Percentiles rank a stretch among this genome's conserved stretches.
phyloP scores from a whole-genome alignment of 2,329 filamentous ascomycete species.

The Chrysoporthe deuterocubensis region DNA sequence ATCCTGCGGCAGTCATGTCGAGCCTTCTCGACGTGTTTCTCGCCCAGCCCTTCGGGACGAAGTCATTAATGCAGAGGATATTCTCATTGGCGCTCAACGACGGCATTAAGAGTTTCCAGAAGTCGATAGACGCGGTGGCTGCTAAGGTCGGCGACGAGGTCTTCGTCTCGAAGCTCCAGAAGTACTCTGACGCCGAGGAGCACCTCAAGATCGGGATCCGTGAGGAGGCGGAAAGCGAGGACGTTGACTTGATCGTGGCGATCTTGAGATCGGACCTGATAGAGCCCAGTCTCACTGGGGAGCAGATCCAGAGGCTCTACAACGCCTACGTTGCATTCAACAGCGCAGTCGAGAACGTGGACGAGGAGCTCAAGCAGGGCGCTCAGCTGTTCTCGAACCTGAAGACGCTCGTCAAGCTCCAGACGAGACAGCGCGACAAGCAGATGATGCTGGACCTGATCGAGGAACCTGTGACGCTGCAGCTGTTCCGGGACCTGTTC shows the following conservation, averaged over 20 bases:
- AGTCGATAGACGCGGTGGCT: conserved; percentile 78
- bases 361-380: conserved; percentile 85
- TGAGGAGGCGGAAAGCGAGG: conserved; percentile 71
- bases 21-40: conserved; percentile 92
- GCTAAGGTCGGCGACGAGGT: conserved; percentile 80
- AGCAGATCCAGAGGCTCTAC: conserved; percentile 83
- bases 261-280: conserved; percentile 81
- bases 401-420: conserved; percentile 92
- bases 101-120: conserved; percentile 84
- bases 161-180: conserved; percentile 79
- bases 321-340: conserved; percentile 98
- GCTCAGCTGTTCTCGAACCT: conserved; percentile 92
- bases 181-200: conserved; percentile 77
- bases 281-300: conserved; percentile 68
- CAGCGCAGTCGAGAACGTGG: conserved; percentile 86
- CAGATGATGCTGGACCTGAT: conserved; percentile 95
- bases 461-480: conserved; percentile 95
- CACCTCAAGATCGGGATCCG: conserved; percentile 74
- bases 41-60: conserved; percentile 88
- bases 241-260: conserved; percentile 83
- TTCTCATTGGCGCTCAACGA: conserved; percentile 91
- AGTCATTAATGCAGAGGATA: conserved; percentile 90
- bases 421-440: conserved; percentile 91
- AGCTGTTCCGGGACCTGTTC: conserved; percentile 93
- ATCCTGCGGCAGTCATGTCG: conserved; percentile 97